Evolutionary conservation across 73 alveolate genomes (phyloP).

Genomic region (Symbiodinium natans): DNA sequence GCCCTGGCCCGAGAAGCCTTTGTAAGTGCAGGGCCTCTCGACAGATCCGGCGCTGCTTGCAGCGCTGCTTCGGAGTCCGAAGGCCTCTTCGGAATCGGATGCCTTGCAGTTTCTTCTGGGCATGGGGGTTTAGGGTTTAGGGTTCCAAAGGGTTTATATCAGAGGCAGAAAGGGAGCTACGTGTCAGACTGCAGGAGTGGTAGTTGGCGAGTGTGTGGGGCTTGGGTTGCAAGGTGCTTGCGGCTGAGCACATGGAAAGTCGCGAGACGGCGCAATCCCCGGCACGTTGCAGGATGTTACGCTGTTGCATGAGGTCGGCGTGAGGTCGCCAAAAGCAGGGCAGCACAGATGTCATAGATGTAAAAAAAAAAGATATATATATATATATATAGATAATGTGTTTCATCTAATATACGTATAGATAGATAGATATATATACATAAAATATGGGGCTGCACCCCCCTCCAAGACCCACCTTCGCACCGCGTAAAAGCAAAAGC

Average conservation of each 20-base stretch:
- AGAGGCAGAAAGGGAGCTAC: background rate
- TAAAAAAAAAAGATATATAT: background rate
- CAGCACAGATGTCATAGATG: background rate
- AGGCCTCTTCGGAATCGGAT: constrained; percentile 2
- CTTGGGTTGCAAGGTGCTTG: constrained; percentile 28
- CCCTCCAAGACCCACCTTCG: no score
- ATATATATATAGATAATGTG: background rate
- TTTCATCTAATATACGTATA: no score
- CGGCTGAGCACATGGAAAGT: constrained; percentile 22
- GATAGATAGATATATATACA: no score
- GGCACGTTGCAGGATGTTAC: background rate
- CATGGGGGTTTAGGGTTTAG: background rate
- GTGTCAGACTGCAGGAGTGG: background rate
- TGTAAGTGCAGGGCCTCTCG: constrained; percentile 56
- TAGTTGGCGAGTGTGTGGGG: background rate
- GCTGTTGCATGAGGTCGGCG: no score
- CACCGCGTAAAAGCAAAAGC: no score
- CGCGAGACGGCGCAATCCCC: constrained; percentile 8
- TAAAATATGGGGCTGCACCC: no score
- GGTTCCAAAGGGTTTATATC: background rate
- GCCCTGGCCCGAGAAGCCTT: background rate
- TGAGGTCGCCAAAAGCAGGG: background rate
- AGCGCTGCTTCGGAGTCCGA: constrained; percentile 34
- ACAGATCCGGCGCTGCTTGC: constrained; percentile 49
- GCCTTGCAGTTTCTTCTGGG: background rate